Evolutionary conservation across 2,329 filamentous ascomycete species (phyloP).

Genomic region (Sclerotinia subarctica): DNA sequence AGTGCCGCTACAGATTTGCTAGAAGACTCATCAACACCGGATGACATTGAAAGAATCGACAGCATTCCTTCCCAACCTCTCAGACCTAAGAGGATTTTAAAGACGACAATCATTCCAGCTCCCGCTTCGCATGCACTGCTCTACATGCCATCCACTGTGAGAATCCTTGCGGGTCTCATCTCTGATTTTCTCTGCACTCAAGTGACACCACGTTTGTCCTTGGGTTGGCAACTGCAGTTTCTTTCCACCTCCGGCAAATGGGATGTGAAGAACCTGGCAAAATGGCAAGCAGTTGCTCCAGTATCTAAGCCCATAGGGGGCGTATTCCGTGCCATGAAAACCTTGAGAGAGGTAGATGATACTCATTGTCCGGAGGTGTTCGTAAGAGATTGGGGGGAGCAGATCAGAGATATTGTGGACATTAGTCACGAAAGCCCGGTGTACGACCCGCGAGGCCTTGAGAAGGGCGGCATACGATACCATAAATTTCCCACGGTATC

Average conservation of each 20-base stretch:
- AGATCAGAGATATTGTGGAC: constrained; percentile 77
- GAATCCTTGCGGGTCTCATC: constrained; percentile 75
- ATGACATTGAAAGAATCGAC: constrained; percentile 40
- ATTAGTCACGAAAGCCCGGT: constrained; percentile 89
- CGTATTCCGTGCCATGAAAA: constrained; percentile 88
- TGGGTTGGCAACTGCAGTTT: constrained; percentile 88
- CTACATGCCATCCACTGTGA: constrained; percentile 72
- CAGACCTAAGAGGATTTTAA: constrained; percentile 55
- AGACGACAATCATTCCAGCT: constrained; percentile 66
- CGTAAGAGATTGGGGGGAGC: constrained; percentile 60
- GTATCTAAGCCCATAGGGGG: constrained; percentile 76
- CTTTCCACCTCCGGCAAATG: constrained; percentile 89
- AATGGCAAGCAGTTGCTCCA: constrained; percentile 78
- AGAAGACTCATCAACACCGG: constrained; percentile 48
- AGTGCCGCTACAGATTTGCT: constrained; percentile 41
- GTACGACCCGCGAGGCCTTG: constrained; percentile 73
- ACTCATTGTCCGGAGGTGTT: constrained; percentile 74
- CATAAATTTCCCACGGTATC: constrained; percentile 90
- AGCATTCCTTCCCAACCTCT: constrained; percentile 48
- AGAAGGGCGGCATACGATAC: constrained; percentile 64
- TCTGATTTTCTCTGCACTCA: constrained; percentile 75
- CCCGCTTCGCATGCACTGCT: constrained; percentile 82
- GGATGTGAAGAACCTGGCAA: constrained; percentile 94
- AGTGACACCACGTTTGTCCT: constrained; percentile 72
- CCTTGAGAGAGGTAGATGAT: constrained; percentile 83